Evolutionary conservation across 1,139 yeast species (phyloP).

Genomic region (Taphrina confusa): DNA sequence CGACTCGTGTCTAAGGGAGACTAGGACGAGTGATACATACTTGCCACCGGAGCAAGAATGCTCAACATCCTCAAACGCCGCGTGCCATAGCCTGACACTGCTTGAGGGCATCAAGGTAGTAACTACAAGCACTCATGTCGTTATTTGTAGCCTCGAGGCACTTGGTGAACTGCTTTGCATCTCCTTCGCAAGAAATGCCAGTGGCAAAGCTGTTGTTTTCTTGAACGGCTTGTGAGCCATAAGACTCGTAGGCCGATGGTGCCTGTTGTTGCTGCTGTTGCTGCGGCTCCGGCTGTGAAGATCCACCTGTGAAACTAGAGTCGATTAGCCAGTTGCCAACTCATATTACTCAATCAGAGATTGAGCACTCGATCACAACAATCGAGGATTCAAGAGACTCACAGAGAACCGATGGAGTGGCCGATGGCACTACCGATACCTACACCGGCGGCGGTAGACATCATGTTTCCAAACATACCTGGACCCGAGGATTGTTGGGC

Average conservation of each 20-base stretch:
- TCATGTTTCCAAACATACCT: slow-evolving; percentile 82
- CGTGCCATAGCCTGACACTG: slow-evolving; percentile 95
- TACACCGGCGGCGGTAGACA: slow-evolving; percentile 99
- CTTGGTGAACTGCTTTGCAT: slow-evolving; percentile 91
- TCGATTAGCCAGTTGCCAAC: slow-evolving; percentile 46
- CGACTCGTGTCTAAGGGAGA: no score
- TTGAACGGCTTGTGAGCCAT: slow-evolving; percentile 22
- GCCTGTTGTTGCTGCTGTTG: slow-evolving; percentile 44
- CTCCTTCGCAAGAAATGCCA: slow-evolving; percentile 71
- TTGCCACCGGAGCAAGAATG: no score
- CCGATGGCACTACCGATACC: slow-evolving; percentile 98
- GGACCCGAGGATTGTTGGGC: slow-evolving; percentile 65
- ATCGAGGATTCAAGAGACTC: no score
- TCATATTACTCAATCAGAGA: no score
- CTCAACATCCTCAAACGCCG: slow-evolving; percentile 55
- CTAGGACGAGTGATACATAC: no score
- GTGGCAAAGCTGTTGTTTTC: slow-evolving; percentile 26
- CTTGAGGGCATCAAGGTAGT: slow-evolving; percentile 92
- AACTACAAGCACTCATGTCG: slow-evolving; percentile 95
- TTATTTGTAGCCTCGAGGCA: slow-evolving; percentile 92
- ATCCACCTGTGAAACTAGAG: slow-evolving; percentile 76
- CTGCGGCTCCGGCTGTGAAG: slow-evolving; percentile 57
- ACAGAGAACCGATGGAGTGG: slow-evolving; percentile 81
- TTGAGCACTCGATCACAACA: no score
- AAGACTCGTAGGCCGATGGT: slow-evolving; percentile 47